These are phyloP conservation scores for Didymella pinodella DNA, from an alignment of 2,329 filamentous ascomycete genomes.

Conservation along the genomic window DNA sequence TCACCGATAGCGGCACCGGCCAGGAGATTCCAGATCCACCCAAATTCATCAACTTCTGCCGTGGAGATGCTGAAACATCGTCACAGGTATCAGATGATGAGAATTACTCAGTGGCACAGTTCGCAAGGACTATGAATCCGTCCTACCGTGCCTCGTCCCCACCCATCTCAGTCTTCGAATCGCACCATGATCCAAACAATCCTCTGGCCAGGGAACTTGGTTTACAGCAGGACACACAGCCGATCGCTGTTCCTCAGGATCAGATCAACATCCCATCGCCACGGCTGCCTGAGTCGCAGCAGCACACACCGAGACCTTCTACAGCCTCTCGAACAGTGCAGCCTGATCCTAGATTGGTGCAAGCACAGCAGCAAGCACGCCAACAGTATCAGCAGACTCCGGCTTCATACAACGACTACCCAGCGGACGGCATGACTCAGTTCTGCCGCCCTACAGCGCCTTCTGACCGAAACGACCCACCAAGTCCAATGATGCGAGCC, in stretches of 20 bases:
- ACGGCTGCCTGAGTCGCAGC: slow-evolving; percentile 14
- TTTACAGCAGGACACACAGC: slow-evolving; percentile 54
- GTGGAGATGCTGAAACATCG: slow-evolving; percentile 82
- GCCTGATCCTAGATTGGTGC: slow-evolving; percentile 47
- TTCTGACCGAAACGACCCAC: slow-evolving; percentile 73
- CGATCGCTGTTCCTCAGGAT: slow-evolving; percentile 34
- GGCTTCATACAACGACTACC: slow-evolving; percentile 92
- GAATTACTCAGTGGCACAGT: slow-evolving; percentile 92
- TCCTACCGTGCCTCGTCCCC: slow-evolving; percentile 96
- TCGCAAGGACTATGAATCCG: slow-evolving; percentile 93
- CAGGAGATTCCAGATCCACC: slow-evolving; percentile 97
- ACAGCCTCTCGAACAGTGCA: slow-evolving; percentile 34
- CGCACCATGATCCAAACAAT: slow-evolving; percentile 86
- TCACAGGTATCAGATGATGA: slow-evolving; percentile 89
- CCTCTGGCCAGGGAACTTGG: slow-evolving; percentile 74
- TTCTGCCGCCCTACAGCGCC: slow-evolving; percentile 81
- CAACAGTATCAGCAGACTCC: slow-evolving; percentile 60
- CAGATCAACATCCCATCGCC: slow-evolving; percentile 26
- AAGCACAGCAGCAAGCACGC: slow-evolving; percentile 49
- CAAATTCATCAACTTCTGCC: slow-evolving; percentile 98
- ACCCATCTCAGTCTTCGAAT: slow-evolving; percentile 90
- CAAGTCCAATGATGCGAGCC: slow-evolving; percentile 73
- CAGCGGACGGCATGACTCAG: slow-evolving; percentile 96
- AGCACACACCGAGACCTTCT: slow-evolving; percentile 14
- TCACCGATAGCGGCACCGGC: slow-evolving; percentile 86